These are phyloP conservation scores for Petunia axillaris DNA, from an alignment of 257 asterid genomes.

Conservation along the genomic window DNA sequence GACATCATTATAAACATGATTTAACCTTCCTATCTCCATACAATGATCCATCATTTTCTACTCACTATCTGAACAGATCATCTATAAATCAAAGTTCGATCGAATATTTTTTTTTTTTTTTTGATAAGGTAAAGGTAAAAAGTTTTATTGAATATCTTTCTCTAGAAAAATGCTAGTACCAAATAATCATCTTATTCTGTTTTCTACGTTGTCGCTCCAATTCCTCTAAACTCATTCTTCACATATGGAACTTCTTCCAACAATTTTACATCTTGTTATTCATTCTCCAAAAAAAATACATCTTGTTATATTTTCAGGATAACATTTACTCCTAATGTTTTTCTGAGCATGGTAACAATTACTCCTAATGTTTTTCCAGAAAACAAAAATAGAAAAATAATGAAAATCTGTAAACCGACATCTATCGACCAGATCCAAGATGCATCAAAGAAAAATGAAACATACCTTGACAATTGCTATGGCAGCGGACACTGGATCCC, in stretches of 20 bases:
- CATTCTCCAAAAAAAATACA: too few species aligned
- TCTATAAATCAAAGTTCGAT: not conserved
- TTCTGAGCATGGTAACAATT: too few species aligned
- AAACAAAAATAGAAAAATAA: too few species aligned
- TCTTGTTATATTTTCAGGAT: too few species aligned
- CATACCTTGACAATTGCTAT: slow-evolving; percentile 88
- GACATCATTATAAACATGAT: not conserved
- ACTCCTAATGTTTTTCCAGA: too few species aligned
- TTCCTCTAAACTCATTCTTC: too few species aligned
- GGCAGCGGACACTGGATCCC: slow-evolving; percentile 98
- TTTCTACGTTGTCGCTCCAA: too few species aligned
- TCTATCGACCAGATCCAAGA: not conserved
- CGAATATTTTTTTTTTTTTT: not conserved
- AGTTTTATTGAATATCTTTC: not conserved
- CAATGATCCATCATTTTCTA: not conserved
- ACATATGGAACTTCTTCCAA: too few species aligned
- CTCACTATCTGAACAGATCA: not conserved
- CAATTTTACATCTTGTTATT: too few species aligned
- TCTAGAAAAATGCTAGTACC: not conserved
- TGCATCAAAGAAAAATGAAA: not conserved
- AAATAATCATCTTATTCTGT: too few species aligned
- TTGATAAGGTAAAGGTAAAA: too few species aligned
- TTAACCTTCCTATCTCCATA: not conserved
- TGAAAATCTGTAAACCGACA: not conserved
- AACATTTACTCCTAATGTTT: too few species aligned